Evolutionary conservation across 2,329 filamentous ascomycete species (phyloP), one percentile per base, ranked within the genome.

Genomic region (Colletotrichum incanum): DNA sequence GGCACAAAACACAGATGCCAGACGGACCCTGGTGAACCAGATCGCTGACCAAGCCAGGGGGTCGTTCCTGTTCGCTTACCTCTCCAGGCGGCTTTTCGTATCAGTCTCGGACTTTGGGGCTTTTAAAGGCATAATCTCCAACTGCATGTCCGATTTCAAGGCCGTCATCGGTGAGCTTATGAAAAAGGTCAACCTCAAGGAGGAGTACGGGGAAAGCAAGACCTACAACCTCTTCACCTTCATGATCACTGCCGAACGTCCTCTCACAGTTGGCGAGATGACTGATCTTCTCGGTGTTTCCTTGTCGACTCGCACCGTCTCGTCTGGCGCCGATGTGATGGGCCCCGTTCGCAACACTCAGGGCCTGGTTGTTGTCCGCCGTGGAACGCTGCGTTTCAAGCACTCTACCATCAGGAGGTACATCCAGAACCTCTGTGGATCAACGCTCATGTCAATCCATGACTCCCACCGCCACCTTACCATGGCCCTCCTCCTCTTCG

Each of bases 31-130:
- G 3, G 52, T 83, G 11, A 75, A 77, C 1, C 76, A 77, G 9
- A 73, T 84, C 3, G 75, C 79, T 1, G 72, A 74, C 34, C 80
- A 81, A 67, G 76, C 82, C 28, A 80, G 79, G 62, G 79, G 80
- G 0, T 82, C 76, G 20, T 84, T 84, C 68, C 76, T 84, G 5
- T 84, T 81, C 77, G 81, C 80, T 1, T 83, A 82, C 55, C 77
- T 82, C 6, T 78, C 77, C 1, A 74, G 78, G 1, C 76, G 77
- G 9, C 73, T 80, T 0, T 70, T 84, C 65, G 23, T 23, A 6
- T 39, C 68, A 14, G 64, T 66, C 16, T 43, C 66, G 1, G 73
- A 74, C 6, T 76, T 76, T 52, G 76, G 77, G 26, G 54, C 66
- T 0, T 79, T 80, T 43, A 66, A 72, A 52, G 76, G 78, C 49